These are phyloP conservation scores for Penicillium taxi DNA, from an alignment of 495 filamentous ascomycete species.

Conservation along the genomic window DNA sequence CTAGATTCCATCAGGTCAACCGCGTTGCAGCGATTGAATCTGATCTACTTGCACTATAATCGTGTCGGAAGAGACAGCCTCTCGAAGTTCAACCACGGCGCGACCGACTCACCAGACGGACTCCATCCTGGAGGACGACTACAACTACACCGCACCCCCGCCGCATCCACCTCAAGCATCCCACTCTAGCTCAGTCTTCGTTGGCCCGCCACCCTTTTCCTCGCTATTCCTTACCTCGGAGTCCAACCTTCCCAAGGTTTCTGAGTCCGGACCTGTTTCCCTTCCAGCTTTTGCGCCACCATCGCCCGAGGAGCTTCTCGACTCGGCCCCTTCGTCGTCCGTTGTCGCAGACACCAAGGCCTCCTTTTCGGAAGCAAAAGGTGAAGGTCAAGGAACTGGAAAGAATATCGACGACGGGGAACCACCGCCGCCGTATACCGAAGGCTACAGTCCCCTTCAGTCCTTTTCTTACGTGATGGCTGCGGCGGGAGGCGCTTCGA, in stretches of 20 bases:
- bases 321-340: slow-evolving; percentile 45
- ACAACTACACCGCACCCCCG: slow-evolving; percentile 52
- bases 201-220: slow-evolving; percentile 55
- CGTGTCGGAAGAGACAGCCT: slow-evolving; percentile 62
- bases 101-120: slow-evolving; percentile 44
- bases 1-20: slow-evolving; percentile 23
- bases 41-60: slow-evolving; percentile 32
- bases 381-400: slow-evolving; percentile 57
- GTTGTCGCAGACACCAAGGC: slow-evolving; percentile 75
- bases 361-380: slow-evolving; percentile 69
- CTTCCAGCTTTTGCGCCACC: slow-evolving; percentile 51
- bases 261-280: slow-evolving; percentile 47
- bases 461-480: slow-evolving; percentile 98
- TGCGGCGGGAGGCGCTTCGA: slow-evolving; percentile 88
- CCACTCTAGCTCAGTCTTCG: slow-evolving; percentile 43
- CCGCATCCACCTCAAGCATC: slow-evolving; percentile 59
- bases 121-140: slow-evolving; percentile 41
- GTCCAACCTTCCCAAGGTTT: slow-evolving; percentile 43
- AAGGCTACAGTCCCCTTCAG: slow-evolving; percentile 84
- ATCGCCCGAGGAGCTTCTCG: slow-evolving; percentile 29
- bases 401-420: slow-evolving; percentile 76
- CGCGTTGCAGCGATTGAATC: slow-evolving; percentile 14
- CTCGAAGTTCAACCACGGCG: slow-evolving; percentile 55
- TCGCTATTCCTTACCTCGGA: slow-evolving; percentile 49
- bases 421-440: slow-evolving; percentile 92